phyloP scores from a whole-genome alignment of 495 filamentous ascomycete genomes.

The Penicillium parvum region DNA sequence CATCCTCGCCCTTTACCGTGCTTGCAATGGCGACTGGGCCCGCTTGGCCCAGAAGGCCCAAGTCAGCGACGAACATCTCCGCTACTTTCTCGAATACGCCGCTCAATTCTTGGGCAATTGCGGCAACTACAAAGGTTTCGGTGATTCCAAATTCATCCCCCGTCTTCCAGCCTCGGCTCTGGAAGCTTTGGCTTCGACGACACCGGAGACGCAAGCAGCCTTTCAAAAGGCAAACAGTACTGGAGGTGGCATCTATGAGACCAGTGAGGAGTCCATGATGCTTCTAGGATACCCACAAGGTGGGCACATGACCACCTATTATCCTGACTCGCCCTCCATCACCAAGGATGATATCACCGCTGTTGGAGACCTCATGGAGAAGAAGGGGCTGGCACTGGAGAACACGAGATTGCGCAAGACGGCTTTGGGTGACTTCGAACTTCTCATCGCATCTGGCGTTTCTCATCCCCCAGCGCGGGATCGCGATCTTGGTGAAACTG shows the following conservation, averaged over 20 bases:
- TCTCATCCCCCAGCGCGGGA: constrained; percentile 53
- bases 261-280: constrained; percentile 60
- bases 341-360: constrained; percentile 77
- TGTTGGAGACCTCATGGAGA: constrained; percentile 67
- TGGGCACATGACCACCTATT: constrained; percentile 88
- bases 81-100: constrained; percentile 79
- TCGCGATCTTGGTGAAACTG: constrained; percentile 65
- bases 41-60: constrained; percentile 63
- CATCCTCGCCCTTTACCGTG: constrained; percentile 72
- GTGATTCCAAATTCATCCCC: constrained; percentile 92
- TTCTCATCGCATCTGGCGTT: constrained; percentile 76
- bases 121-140: constrained; percentile 96
- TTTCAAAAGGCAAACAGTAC: constrained; percentile 54
- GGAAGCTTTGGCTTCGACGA: constrained; percentile 63
- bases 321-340: constrained; percentile 81
- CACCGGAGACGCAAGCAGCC: constrained; percentile 54
- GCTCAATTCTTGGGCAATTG: constrained; percentile 85
- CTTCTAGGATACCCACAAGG: constrained; percentile 80
- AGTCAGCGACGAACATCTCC: constrained; percentile 63
- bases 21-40: constrained; percentile 75
- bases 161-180: constrained; percentile 63
- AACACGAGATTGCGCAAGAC: constrained; percentile 86
- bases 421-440: constrained; percentile 63
- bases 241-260: constrained; percentile 70
- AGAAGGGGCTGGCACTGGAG: constrained; percentile 70